Evolutionary conservation across 345 rosid species (phyloP), one percentile per base, ranked within the genome.

Genomic region (Melaleuca quinquenervia): DNA sequence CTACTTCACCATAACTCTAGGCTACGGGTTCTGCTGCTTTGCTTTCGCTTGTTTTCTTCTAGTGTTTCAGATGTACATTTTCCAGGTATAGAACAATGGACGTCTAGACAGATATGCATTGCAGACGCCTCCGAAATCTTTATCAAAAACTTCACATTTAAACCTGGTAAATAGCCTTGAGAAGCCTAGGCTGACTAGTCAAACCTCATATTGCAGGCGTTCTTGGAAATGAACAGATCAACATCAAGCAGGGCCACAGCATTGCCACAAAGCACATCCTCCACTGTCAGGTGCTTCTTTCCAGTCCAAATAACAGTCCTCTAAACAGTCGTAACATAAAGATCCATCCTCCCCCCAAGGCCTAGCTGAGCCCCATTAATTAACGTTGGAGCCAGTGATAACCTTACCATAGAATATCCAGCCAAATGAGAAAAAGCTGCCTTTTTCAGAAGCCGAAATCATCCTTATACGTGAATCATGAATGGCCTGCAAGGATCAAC

Each of bases 221-320:
- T 95, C 90, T 94, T 93, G 85, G 92, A 93, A 85, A 95, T 94
- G 86, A 16, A 95, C 85, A 91, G 96, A 90, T 95, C 96, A 84
- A 92, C 54, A 27, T 96, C 96, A 76, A 95, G 96, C 94, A 95
- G 15, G 9, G 96, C 98, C 41, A 95, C 96, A 18, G 96, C 94
- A 89, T 95, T 95, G 86, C 98, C 98, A 88, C 96, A 94, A 15
- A 96, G 98, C 48, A 95, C 98, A 89, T 95, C 96, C 87, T 94
- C 98, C 9, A 94, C 98, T 0, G 95, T 94, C 89, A 93, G 96
- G 87, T 95, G 98, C 87, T 9, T 94, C 95, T 95, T 95, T 2
- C 98, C 95, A 93, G 92, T 94, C 98, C 96, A 94, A 52, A 95
- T 94, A 50, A 95, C 98, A 52, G 96, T 95, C 84, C 98, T 94